phyloP scores from a whole-genome alignment of 495 filamentous ascomycete species.

The Penicillium herquei region DNA sequence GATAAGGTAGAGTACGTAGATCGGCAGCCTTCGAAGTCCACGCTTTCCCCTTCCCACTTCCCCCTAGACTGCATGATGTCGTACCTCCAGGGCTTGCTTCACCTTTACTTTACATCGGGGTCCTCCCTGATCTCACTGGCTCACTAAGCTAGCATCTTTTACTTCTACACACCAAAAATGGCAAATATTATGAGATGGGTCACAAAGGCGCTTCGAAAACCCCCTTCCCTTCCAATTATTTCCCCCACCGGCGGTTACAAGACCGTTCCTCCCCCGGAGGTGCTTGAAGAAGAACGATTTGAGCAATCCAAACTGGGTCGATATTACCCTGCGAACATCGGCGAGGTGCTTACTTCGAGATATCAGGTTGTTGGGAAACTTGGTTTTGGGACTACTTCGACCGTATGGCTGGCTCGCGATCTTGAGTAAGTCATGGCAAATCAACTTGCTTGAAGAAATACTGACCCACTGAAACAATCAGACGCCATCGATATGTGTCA shows the following conservation, averaged over 20 bases:
- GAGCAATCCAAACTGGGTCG: constrained; percentile 38
- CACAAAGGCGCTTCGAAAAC: constrained; percentile 8
- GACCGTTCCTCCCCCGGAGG: constrained; percentile 15
- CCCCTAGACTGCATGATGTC: too few species aligned
- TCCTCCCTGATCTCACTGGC: not conserved
- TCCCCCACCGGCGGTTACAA: constrained; percentile 24
- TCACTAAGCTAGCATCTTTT: not conserved
- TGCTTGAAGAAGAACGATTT: constrained; percentile 48
- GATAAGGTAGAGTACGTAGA: too few species aligned
- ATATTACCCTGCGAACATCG: constrained; percentile 53
- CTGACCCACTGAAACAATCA: constrained; percentile 22
- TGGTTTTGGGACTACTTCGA: constrained; percentile 53
- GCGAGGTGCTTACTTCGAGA: constrained; percentile 44
- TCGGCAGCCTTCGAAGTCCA: too few species aligned
- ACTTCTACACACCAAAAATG: not conserved
- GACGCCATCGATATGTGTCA: constrained; percentile 39
- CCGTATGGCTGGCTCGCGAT: constrained; percentile 55
- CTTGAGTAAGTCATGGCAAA: constrained; percentile 36
- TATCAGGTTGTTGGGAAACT: constrained; percentile 59
- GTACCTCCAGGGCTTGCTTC: too few species aligned
- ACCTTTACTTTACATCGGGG: not conserved
- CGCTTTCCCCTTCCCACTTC: too few species aligned
- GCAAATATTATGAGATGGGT: constrained; percentile 2
- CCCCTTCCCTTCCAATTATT: constrained; percentile 15
- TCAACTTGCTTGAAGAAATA: not conserved